Percentiles rank a stretch among this genome's conserved stretches.
Conservation (phyloP, 2,329 filamentous ascomycete genomes). For the Ciborinia camelliae region DNA sequence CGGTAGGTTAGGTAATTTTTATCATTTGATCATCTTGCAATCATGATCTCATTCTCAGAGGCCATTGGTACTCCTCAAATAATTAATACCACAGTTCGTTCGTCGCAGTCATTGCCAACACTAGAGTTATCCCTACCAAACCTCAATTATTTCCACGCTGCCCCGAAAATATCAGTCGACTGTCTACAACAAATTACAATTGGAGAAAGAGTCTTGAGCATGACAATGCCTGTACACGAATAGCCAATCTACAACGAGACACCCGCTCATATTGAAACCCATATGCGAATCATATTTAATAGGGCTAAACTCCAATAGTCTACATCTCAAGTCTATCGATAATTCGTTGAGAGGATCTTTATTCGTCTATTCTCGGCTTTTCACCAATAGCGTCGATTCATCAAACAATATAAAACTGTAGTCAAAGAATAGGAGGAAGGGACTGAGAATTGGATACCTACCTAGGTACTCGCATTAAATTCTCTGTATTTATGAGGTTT, state of each 20-base stretch:
- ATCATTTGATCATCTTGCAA: background rate
- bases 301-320: constrained; percentile 6
- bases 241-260: background rate
- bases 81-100: background rate
- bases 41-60: background rate
- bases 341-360: background rate
- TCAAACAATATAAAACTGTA: background rate
- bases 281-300: too few relatives aligned
- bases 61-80: background rate
- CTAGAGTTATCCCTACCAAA: background rate
- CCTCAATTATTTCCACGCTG: background rate
- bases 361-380: background rate
- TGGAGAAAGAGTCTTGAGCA: background rate
- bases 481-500: background rate
- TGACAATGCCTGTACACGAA: background rate
- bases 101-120: background rate
- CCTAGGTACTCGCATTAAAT: background rate
- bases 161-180: background rate
- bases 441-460: background rate
- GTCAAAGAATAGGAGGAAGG: background rate
- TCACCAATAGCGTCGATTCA: background rate
- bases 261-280: background rate
- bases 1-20: background rate
- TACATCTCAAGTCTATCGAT: background rate
- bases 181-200: background rate